Conservation (phyloP, 345 rosid species). For the Hibiscus syriacus region DNA sequence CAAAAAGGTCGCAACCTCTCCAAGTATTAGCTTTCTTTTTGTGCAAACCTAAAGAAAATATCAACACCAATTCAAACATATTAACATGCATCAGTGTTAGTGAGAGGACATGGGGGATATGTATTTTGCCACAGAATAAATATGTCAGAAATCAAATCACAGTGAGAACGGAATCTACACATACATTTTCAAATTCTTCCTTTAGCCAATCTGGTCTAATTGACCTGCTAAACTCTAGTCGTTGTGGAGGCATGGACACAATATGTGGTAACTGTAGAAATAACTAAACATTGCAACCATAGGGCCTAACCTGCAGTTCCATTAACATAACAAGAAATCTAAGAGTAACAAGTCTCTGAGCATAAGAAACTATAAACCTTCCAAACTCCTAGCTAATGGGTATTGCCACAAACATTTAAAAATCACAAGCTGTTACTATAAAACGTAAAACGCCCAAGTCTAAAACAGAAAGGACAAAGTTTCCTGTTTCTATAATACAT, state of each 20-base stretch:
- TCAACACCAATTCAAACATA: slow-evolving; percentile 3
- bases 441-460: background rate
- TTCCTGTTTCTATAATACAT: background rate
- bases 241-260: slow-evolving; percentile 66
- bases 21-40: slow-evolving; percentile 55
- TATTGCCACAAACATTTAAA: background rate
- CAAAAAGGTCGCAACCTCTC: slow-evolving; percentile 43
- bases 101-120: background rate
- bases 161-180: slow-evolving; percentile 16
- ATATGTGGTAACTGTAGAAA: slow-evolving; percentile 65
- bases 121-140: background rate
- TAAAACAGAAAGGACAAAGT: background rate
- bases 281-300: slow-evolving; percentile 84
- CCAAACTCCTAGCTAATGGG: background rate
- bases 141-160: background rate
- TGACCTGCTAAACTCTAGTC: slow-evolving; percentile 53
- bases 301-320: slow-evolving; percentile 63
- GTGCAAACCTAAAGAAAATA: slow-evolving; percentile 39
- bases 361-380: background rate
- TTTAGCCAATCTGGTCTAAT: slow-evolving; percentile 44
- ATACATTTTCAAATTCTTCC: slow-evolving; percentile 53
- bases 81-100: background rate
- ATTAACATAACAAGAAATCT: slow-evolving; percentile 2
- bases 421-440: background rate
- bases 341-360: slow-evolving; percentile 1